These are phyloP conservation scores for Elongisporangium prolatum DNA, from an alignment of 352 stramenopile species.

Conservation along the genomic window DNA sequence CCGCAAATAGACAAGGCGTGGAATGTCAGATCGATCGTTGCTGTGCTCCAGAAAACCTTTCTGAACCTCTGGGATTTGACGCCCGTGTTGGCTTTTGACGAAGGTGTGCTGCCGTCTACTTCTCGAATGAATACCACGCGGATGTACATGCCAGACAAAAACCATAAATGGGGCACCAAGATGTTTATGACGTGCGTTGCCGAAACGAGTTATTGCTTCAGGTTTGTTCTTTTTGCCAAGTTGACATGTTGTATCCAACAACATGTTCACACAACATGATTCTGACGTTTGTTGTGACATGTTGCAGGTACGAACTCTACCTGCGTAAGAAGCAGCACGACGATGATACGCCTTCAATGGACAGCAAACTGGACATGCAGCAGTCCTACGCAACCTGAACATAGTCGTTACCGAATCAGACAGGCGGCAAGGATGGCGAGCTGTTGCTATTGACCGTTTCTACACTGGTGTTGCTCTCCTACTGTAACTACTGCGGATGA, in stretches of 20 bases:
- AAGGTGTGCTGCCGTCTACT: not conserved
- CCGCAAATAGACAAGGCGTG: too few species aligned
- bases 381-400: too few species aligned
- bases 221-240: not conserved
- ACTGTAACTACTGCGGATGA: too few species aligned
- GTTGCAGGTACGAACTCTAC: conserved; percentile 1
- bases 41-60: too few species aligned
- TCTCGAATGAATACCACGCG: not conserved
- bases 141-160: conserved; percentile 1
- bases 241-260: too few species aligned
- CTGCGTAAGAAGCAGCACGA: not conserved
- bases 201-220: conserved; percentile 1
- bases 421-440: not conserved
- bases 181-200: not conserved
- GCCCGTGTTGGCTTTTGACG: not conserved
- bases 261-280: too few species aligned
- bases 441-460: too few species aligned
- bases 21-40: too few species aligned
- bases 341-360: not conserved
- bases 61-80: too few species aligned
- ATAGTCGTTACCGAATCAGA: not conserved
- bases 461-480: too few species aligned
- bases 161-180: conserved; percentile 1
- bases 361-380: too few species aligned
- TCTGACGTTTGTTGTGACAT: not conserved